Base-by-base conservation (phyloP, 257 asterid species). In the Nicotiana obtusifolia region DNA sequence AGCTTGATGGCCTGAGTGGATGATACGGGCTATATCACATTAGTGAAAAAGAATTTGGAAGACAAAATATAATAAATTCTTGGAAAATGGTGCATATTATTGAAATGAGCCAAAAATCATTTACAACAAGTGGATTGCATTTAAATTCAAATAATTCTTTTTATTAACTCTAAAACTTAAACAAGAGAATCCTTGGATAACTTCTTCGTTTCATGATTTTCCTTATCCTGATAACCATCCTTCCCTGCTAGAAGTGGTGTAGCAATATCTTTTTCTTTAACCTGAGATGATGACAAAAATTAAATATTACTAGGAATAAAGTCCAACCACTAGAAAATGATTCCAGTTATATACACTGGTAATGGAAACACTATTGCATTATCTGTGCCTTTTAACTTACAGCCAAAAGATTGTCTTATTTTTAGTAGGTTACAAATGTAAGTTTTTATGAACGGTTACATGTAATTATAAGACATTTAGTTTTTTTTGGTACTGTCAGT, bases 191-290 rank as follows among this genome's bases (percentile, higher is more conserved):
- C 86, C 78, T 71, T 71, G 60, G 60, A 71, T 44, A 71, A 71
- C 78, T 71, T 71, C 14, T 44, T 71, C 19, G 60, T 2, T 71
- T 71, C 78, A 22, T 71, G 78, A 80, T 71, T 80, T 79, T 91
- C 97, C 53, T 89, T 92, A 35, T 93, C 95, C 62, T 88, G 92
- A 84, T 89, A 47, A 44, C 14, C 60, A 33, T 80, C 81, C 84
- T 83, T 83, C 59, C 76, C 81, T 10, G 81, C 85, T 85, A 92
- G 81, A 62, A 94, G 91, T 56, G 94, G 94, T 5, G 82, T 26
- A 22, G 89, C 87, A 41, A 86, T 86, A 75, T 94, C 98, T 64
- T 85, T 93, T 54, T 91, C 97, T 84, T 92, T 93, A 20, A 75
- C 84, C 98, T 93, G 85, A 41, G 82, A 82, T 81, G 85, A 24